Conservation (phyloP, 768 basidiomycete species). For the Chalciporus chontae region DNA sequence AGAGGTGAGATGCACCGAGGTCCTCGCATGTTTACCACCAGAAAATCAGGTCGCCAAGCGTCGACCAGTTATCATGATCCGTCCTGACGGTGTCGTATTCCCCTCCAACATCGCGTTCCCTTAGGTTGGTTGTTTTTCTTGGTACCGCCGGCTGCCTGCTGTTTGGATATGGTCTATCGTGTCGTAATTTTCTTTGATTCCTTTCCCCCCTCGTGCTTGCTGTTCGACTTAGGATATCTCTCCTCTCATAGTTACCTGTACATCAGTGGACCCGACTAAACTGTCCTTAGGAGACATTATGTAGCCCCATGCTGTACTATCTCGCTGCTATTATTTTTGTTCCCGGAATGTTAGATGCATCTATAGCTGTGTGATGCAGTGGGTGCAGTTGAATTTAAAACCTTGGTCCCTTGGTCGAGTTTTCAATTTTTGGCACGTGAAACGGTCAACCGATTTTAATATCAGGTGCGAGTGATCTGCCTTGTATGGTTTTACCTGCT, state of each 20-base stretch:
- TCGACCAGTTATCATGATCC: constrained; percentile 76
- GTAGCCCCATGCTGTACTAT: constrained; percentile 31
- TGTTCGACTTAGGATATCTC: constrained; percentile 27
- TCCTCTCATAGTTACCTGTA: constrained; percentile 29
- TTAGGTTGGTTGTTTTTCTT: constrained; percentile 35
- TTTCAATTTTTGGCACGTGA: too few relatives aligned
- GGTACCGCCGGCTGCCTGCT: constrained; percentile 18
- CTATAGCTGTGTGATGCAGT: constrained; percentile 16
- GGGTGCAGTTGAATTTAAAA: too few relatives aligned
- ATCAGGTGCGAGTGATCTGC: too few relatives aligned
- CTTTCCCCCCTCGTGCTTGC: constrained; percentile 6
- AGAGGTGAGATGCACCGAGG: constrained; percentile 85
- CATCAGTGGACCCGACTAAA: constrained; percentile 28
- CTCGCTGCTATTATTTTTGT: constrained; percentile 5
- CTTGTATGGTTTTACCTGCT: too few relatives aligned
- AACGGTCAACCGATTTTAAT: too few relatives aligned
- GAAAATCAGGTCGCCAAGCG: constrained; percentile 65
- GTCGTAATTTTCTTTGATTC: constrained; percentile 19
- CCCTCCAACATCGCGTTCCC: constrained; percentile 82
- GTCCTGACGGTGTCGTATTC: constrained; percentile 84
- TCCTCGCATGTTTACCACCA: constrained; percentile 76
- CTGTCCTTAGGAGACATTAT: constrained; percentile 22
- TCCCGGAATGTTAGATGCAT: constrained; percentile 17
- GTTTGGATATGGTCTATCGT: constrained; percentile 15
- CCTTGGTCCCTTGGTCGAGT: too few relatives aligned